Conservation (phyloP, 2,329 filamentous ascomycete genomes). For the Paracoccidioides lutzii region DNA sequence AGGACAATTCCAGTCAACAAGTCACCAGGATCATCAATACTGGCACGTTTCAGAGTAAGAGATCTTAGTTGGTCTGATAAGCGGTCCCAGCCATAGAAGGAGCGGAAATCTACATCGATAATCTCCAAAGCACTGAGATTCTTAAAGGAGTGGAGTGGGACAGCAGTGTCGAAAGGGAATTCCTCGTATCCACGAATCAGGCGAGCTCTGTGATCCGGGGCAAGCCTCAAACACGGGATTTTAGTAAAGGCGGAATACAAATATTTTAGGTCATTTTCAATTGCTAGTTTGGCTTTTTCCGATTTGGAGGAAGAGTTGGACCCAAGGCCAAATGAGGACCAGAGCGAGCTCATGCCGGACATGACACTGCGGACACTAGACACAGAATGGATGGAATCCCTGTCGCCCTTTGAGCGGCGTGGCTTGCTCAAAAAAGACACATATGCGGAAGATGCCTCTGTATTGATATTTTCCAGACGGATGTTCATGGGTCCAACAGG, state of each 20-base stretch:
- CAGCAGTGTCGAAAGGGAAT: conserved; percentile 94
- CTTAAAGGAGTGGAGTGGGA: conserved; percentile 94
- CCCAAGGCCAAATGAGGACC: conserved; percentile 75
- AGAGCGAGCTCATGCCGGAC: conserved; percentile 89
- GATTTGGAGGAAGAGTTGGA: conserved; percentile 67
- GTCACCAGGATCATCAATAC: conserved; percentile 79
- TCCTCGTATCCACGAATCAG: conserved; percentile 91
- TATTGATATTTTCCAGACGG: conserved; percentile 84
- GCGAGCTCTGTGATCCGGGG: conserved; percentile 84
- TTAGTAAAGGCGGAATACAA: conserved; percentile 98
- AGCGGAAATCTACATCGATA: conserved; percentile 87
- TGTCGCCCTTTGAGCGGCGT: conserved; percentile 69
- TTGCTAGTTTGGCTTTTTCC: conserved; percentile 76
- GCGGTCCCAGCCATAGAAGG: conserved; percentile 95
- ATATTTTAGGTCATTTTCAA: conserved; percentile 84
- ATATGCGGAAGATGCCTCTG: conserved; percentile 74
- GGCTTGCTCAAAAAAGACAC: conserved; percentile 85
- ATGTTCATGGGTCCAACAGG: conserved; percentile 93
- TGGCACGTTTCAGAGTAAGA: conserved; percentile 74
- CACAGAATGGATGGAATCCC: conserved; percentile 85
- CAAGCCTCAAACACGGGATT: conserved; percentile 78
- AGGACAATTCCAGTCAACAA: conserved; percentile 85
- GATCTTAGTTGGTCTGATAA: conserved; percentile 84
- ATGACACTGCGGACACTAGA: conserved; percentile 95
- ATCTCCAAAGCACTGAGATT: conserved; percentile 90